These are phyloP conservation scores for Neurospora tetrasperma DNA, from an alignment of 495 filamentous ascomycete species.

Conservation along the genomic window DNA sequence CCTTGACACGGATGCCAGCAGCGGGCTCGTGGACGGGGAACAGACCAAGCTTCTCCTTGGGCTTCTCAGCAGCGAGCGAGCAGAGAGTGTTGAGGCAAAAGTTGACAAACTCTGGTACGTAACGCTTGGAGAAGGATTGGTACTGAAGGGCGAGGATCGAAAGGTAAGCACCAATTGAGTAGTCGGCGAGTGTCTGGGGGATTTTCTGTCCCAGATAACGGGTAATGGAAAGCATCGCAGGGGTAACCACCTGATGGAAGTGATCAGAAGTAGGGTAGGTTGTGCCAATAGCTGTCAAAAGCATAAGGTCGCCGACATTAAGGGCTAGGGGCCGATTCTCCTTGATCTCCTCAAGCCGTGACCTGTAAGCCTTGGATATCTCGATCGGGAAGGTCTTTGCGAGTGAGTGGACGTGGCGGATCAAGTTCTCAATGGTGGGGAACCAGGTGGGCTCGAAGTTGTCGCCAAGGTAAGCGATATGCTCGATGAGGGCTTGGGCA, in stretches of 20 bases:
- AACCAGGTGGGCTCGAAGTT: conserved; percentile 25
- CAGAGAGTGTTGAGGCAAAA: conserved; percentile 70
- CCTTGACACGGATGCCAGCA: conserved; percentile 41
- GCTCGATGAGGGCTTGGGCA: conserved; percentile 62
- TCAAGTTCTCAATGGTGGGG: conserved; percentile 29
- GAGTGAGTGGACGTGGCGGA: conserved; percentile 48
- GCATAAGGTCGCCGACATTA: conserved; percentile 62
- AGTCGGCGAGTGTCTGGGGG: conserved; percentile 50
- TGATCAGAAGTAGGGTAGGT: conserved; percentile 94
- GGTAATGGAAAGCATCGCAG: conserved; percentile 69
- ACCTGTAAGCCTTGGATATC: conserved; percentile 65
- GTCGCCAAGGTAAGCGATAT: conserved; percentile 58
- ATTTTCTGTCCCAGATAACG: conserved; percentile 72
- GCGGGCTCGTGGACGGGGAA: conserved; percentile 55
- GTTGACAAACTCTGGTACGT: conserved; percentile 77
- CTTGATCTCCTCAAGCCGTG: conserved; percentile 56
- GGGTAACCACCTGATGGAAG: conserved; percentile 88
- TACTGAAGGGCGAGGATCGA: conserved; percentile 69
- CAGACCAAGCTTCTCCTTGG: conserved; percentile 32
- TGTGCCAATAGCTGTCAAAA: conserved; percentile 70
- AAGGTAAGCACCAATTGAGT: conserved; percentile 67
- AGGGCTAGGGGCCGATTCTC: conserved; percentile 48
- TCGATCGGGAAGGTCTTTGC: conserved; percentile 70
- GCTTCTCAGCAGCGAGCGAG: conserved; percentile 48
- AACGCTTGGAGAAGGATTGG: conserved; percentile 69